Evolutionary conservation across 78 protist genomes (phyloP), one percentile per base, ranked within the genome.

Genomic region (Dictyostelium capitatum): DNA sequence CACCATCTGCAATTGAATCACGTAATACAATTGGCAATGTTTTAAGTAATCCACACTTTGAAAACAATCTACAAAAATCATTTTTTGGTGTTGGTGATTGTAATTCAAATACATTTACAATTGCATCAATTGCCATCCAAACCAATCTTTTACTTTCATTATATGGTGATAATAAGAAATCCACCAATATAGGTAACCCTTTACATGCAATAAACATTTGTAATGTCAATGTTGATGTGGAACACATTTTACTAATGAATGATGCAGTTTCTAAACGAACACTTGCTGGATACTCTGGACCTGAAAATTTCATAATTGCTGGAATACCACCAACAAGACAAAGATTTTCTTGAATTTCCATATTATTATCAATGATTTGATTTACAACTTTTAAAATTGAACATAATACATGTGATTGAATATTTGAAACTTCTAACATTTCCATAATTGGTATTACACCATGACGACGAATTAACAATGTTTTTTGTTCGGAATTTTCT

Each of bases 181-280:
- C 95, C 19, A 96, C 97, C 4, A 97, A 75, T 19, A 96, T 92
- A 0, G 98, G 98, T 64, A 97, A 32, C 64, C 98, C 98, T 11
- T 95, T 83, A 70, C 97, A 97, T 1, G 98, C 97, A 25, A 97
- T 95, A 73, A 97, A 96, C 98, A 97, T 97, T 77, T 97, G 97
- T 9, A 92, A 62, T 9, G 98, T 91, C 41, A 83, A 70, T 5
- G 96, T 59, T 5, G 96, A 83, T 19, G 80, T 65, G 20, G 95
- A 82, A 64, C 93, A 87, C 95, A 97, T 91, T 59, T 92, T 79
- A 43, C 80, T 89, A 10, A 97, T 41, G 56, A 97, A 97, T 0
- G 41, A 17, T n/a, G 97, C 97, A 30, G 97, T 95, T 79, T 97
- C 96, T 3, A 62, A 32, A 51, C 97, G 95, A 28, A 96, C 83